Evolutionary conservation across 2,329 filamentous ascomycete genomes (phyloP), one percentile per base, ranked within the genome.

Genomic region (Venturia nashicola): DNA sequence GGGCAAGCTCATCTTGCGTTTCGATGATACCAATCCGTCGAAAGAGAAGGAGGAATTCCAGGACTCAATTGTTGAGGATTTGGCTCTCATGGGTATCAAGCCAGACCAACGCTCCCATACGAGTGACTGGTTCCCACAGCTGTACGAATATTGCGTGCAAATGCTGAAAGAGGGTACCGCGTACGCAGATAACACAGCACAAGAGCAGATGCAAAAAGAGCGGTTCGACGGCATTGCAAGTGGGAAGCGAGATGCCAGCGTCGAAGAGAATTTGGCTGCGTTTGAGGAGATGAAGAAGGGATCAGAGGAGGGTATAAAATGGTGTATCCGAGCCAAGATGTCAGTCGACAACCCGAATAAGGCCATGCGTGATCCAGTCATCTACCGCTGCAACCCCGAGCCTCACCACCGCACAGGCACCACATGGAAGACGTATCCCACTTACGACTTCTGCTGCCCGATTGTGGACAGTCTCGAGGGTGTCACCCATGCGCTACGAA

Each of bases 21-120:
- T 99, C 72, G 94, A 99, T 73, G 94, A 99, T 73, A 99, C 94
- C 64, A 99, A 99, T 77, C 94, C 94, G 8, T 87, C 89, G 66
- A 97, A 97, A 76, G 94, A 99, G 81, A 97, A 96, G 80, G 86
- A 93, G 74, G 94, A 97, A 78, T 99, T 88, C 74, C 88, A 97
- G 74, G 91, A 97, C 76, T 84, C 91, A 5, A 99, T 99, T 67
- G 81, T 96, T 46, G 88, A 96, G 78, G 94, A 99, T 75, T 83
- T 97, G 61, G 86, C 86, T 61, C 82, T 97, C 62, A 91, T 99
- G 82, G 93, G 92, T 39, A 90, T 99, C 76, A 90, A 89, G 77
- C 90, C 92, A 27, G 93, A 97, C 75, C 83, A 83, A 68, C 82
- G 92, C 65, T 90, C 90, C 20, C 95, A 93, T 79, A 97, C 94